Base-by-base conservation (phyloP, 768 basidiomycete genomes). In the Auriscalpium microsporum region DNA sequence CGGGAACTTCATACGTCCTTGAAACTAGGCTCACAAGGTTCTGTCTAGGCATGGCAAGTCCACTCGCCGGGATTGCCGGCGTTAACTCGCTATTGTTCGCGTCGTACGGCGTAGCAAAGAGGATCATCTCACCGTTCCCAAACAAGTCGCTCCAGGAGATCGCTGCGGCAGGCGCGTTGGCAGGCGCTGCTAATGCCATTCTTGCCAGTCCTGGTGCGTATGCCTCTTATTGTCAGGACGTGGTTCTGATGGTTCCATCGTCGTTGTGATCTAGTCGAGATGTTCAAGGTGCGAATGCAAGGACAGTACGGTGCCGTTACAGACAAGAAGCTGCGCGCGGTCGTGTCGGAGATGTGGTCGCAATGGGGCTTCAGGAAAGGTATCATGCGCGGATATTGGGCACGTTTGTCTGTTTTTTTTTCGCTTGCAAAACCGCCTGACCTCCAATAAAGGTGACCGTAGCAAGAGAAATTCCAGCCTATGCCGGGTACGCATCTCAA, bases 241-340 rank as follows among this genome's bases (percentile, higher is more conserved):
- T 62, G 10, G 33, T 40, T 46, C 9, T 48, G 42, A 16, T 42
- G 10, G 33, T n/a, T 33, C 10, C 38, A 21, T 8, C 17, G 23
- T 48, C 23, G 49, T 42, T 7, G 23, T 57, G 14, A 58, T 45
- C 52, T 64, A 91, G 90, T 93, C 50, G 96, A 99, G 71, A 91
- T 98, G 89, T 97, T 97, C 75, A 98, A 99, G 71, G 91, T 97
- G 33, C 80, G 90, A 16, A 96, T 96, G 95, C 94, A 96, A 70
- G 94, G 88, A 8, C 90, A 97, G 67, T 95, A 96, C 62, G 95
- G 94, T 10, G 78, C 75, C 4, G 75, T 81, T 11, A 77, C 79
- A 9, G 94, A 97, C 67, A 87, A 94, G 69, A 79, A 81, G 42
- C 75, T 99, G 28, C 72, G 85, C 37, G 77, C 73, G 8, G 78